Conservation (phyloP, 768 basidiomycete genomes). For the Gloeostereum incarnatum region DNA sequence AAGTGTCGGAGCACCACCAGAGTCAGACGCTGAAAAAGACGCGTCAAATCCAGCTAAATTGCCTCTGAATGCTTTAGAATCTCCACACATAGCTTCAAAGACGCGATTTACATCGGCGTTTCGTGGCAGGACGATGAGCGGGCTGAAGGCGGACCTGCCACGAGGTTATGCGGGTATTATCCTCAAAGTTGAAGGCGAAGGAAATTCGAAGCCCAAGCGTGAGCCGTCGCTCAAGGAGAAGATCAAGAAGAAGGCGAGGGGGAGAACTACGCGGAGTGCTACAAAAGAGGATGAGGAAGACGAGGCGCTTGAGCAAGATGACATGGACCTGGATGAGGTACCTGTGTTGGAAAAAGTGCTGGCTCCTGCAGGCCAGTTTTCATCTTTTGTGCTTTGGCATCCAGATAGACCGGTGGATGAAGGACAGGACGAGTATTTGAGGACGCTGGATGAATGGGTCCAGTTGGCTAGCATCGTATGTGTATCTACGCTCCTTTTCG, state of each 20-base stretch:
- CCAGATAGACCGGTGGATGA: slow-evolving; percentile 66
- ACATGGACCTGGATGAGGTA: slow-evolving; percentile 13
- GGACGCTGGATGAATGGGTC: slow-evolving; percentile 66
- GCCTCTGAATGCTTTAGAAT: neutral
- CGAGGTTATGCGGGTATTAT: slow-evolving; percentile 62
- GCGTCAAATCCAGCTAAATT: neutral
- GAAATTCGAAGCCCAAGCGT: slow-evolving; percentile 12
- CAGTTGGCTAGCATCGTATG: slow-evolving; percentile 52
- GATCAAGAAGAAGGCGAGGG: slow-evolving; percentile 3
- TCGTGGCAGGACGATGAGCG: slow-evolving; percentile 67
- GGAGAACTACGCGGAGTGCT: slow-evolving; percentile 15
- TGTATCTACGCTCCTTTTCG: too few species aligned
- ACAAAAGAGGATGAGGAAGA: slow-evolving; percentile 18
- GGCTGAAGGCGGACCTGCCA: slow-evolving; percentile 52
- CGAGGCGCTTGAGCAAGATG: slow-evolving; percentile 14
- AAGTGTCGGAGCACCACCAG: slow-evolving; percentile 16
- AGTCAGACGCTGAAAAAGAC: slow-evolving; percentile 1
- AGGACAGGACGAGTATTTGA: slow-evolving; percentile 61
- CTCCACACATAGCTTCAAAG: neutral
- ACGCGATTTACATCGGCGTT: slow-evolving; percentile 54
- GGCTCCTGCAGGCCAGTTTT: slow-evolving; percentile 44
- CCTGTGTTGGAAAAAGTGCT: slow-evolving; percentile 22
- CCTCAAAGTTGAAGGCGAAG: slow-evolving; percentile 24
- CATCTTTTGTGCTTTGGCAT: slow-evolving; percentile 67
- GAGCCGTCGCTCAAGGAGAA: slow-evolving; percentile 5